phyloP scores from a whole-genome alignment of 805 yeast genomes.

The Zygosaccharomyces siamensis region DNA sequence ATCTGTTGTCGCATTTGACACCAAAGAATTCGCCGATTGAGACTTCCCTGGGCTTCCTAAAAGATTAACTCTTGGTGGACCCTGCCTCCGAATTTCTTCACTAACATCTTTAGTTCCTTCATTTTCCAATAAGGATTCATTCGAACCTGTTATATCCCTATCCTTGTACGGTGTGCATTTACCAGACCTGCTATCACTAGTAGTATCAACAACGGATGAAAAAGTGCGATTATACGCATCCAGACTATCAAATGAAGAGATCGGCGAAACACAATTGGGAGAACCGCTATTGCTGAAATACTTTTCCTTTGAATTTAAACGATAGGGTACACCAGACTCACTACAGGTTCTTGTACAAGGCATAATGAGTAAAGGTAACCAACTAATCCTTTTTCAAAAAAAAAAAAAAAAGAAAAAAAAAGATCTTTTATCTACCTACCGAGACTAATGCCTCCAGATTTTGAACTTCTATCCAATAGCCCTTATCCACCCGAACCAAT shows the following conservation, averaged over 20 bases:
- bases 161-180: constrained; percentile 3
- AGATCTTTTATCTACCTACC: neutral
- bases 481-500: neutral
- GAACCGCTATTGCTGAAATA: constrained; percentile 13
- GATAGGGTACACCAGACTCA: constrained; percentile 22
- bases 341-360: constrained; percentile 34
- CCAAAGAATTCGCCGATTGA: constrained; percentile 12
- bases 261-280: neutral
- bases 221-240: constrained; percentile 4
- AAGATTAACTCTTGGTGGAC: constrained; percentile 1
- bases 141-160: constrained; percentile 1
- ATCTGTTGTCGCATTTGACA: constrained; percentile 18
- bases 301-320: constrained; percentile 27
- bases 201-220: constrained; percentile 10
- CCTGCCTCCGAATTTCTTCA: neutral
- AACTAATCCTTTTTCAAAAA: neutral
- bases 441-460: neutral
- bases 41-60: constrained; percentile 7
- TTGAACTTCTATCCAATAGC: constrained; percentile 1
- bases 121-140: constrained; percentile 4
- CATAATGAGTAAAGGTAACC: constrained; percentile 15
- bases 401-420: neutral
- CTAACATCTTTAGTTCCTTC: neutral
- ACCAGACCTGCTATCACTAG: constrained; percentile 6
- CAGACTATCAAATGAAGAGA: constrained; percentile 1